Evolutionary conservation across 1,284 basidiomycete genomes (phyloP).

Genomic region (Trichosporon sp.): DNA sequence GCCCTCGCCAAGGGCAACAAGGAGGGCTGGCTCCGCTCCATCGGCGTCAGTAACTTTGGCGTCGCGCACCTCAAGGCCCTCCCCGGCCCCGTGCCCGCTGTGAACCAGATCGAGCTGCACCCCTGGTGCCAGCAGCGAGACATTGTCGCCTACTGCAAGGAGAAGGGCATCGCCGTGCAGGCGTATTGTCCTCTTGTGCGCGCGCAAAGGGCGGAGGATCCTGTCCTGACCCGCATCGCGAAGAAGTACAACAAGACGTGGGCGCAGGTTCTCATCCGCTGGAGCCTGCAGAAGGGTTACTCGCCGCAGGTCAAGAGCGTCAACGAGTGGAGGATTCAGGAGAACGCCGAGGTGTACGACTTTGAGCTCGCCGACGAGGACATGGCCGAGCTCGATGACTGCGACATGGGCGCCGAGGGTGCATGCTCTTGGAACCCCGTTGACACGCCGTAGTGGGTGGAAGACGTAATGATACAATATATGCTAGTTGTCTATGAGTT

Average conservation of each 20-base stretch:
- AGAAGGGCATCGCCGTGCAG: constrained; percentile 70
- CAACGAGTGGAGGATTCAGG: constrained; percentile 67
- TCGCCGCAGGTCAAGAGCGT: constrained; percentile 75
- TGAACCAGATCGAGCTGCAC: constrained; percentile 78
- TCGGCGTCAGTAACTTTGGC: constrained; percentile 78
- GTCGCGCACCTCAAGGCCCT: constrained; percentile 79
- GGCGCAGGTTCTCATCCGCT: constrained; percentile 76
- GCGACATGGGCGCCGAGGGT: constrained; percentile 68
- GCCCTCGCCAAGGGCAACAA: constrained; percentile 55
- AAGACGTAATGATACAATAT: background rate
- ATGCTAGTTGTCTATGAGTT: constrained; percentile 18
- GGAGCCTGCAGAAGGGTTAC: constrained; percentile 78
- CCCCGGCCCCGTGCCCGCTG: constrained; percentile 66
- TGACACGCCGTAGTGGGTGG: constrained; percentile 41
- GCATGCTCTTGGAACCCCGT: constrained; percentile 72
- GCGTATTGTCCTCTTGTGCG: constrained; percentile 76
- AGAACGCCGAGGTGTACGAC: constrained; percentile 70
- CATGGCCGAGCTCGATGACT: constrained; percentile 64
- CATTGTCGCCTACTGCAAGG: constrained; percentile 74
- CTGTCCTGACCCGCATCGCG: constrained; percentile 62
- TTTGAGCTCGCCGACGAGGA: constrained; percentile 69
- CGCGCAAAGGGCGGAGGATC: constrained; percentile 62
- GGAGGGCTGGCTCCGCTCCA: constrained; percentile 68
- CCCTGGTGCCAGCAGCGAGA: constrained; percentile 76
- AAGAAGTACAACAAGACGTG: constrained; percentile 67